These are phyloP conservation scores for Termitomyces eurrhizus DNA, from an alignment of 768 basidiomycete genomes.

Conservation along the genomic window DNA sequence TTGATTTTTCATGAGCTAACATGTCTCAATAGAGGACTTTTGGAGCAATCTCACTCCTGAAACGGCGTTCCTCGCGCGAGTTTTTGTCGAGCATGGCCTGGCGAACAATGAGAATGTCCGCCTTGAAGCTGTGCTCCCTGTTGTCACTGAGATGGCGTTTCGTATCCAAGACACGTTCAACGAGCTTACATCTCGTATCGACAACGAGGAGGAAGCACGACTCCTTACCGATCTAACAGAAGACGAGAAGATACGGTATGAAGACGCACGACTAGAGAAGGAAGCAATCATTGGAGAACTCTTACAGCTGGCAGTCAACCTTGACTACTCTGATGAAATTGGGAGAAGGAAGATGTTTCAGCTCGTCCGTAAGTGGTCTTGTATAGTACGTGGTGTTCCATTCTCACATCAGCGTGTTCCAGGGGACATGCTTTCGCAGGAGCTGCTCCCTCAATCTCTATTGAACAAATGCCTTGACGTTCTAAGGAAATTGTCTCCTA, in stretches of 20 bases:
- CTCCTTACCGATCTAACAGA: constrained; percentile 22
- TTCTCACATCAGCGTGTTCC: constrained; percentile 2
- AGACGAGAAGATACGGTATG: constrained; percentile 35
- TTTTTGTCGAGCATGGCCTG: constrained; percentile 77
- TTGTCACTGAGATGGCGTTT: constrained; percentile 80
- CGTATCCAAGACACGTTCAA: constrained; percentile 72
- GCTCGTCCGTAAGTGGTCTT: constrained; percentile 64
- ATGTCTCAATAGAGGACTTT: constrained; percentile 49
- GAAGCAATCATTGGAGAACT: constrained; percentile 80
- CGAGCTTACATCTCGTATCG: constrained; percentile 25
- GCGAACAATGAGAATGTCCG: constrained; percentile 56
- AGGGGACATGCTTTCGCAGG: constrained; percentile 82
- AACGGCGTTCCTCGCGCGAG: constrained; percentile 75
- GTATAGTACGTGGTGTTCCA: not conserved
- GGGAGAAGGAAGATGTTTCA: constrained; percentile 86
- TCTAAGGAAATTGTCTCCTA: constrained; percentile 62
- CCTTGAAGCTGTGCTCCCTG: constrained; percentile 72
- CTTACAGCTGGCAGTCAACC: constrained; percentile 68
- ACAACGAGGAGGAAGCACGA: constrained; percentile 21
- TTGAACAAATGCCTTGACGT: constrained; percentile 81
- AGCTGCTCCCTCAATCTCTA: constrained; percentile 62
- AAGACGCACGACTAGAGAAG: constrained; percentile 45
- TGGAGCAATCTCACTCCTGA: constrained; percentile 73
- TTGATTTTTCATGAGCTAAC: not conserved
- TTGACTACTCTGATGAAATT: constrained; percentile 92